Base-by-base conservation (phyloP, 2,329 filamentous ascomycete genomes). In the Penicillium sp. region DNA sequence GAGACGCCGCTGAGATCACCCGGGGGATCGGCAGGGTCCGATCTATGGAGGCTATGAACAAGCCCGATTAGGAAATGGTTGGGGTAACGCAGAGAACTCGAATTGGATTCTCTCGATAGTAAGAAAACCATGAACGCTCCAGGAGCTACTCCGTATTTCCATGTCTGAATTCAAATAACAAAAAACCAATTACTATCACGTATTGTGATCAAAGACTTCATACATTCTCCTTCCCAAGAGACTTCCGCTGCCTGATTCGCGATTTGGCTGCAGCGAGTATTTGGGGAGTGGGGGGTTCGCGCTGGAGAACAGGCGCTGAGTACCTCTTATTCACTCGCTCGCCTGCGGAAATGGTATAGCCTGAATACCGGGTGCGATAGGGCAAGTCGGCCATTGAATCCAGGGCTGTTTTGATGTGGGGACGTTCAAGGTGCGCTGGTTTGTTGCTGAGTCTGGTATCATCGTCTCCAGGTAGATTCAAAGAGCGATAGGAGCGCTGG, bases 191-290 rank as follows among this genome's bases (percentile, higher is more conserved):
- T 21, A 29, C n/a, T n/a, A 10, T 22, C 11, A 22, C 22, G 5
- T 42, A 24, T n/a, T 11, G 14, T 29, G n/a, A 36, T 13, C 4
- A 18, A 21, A 32, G 24, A 32, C 24, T 2, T 54, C 47, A 50
- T 27, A 16, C 21, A 59, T 71, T 73, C 53, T 74, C 72, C 53
- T 72, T 73, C 24, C 68, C 72, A n/a, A 65, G 61, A 34, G 62
- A 60, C 55, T 58, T 60, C 54, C 67, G 70, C 40, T 65, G 67
- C 43, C 67, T 69, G 11, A 75, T 62, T 36, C 73, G 65, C n/a
- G 67, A 70, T 52, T 70, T 65, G 4, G 73, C 72, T 9, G 69
- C 69, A 3, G 71, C 62, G 49, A 66, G 48, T 21, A 73, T 67
- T 29, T 76, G 73, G 2, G 70, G 54, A 5, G 70, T 59, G 10